Base-by-base conservation (phyloP, 306 rosid genomes). In the Cicer pinnatifidum region DNA sequence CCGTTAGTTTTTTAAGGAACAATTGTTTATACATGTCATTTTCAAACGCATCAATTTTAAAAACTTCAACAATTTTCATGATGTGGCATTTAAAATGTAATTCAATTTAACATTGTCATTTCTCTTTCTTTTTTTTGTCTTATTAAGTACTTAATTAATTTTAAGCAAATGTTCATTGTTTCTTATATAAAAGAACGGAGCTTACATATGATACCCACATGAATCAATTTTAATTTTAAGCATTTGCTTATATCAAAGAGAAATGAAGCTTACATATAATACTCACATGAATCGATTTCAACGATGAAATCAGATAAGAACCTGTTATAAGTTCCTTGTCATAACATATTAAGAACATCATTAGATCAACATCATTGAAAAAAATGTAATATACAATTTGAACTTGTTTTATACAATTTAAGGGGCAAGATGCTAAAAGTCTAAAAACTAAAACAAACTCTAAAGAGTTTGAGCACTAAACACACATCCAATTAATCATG, bases 361-460 rank as follows among this genome's bases (percentile, higher is more conserved):
- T 40, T 6, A 41, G 13, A 40, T 60, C 45, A 48, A 6, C 37
- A 72, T 41, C 40, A 77, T 53, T 43, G 69, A 51, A 78, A 69
- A 74, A 69, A 78, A 75, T 72, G 60, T 66, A 78, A 72, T 10
- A 28, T 40, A 67, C 56, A 73, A 40, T 60, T 38, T 51, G 64
- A 61, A 48, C 61, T 75, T 47, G 50, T 6, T 71, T 58, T 78
- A 48, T 74, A 81, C 82, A 78, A 56, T 51, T 76, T 16, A 56
- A 1, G 47, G 43, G 60, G 54, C 6, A 15, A 40, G 35, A 9
- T 4, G 35, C 35, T 3, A 28, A 5, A 5, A 6, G 38, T 44
- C 59, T 28, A 35, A 45, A 70, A 46, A 65, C 67, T 28, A 52
- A 52, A 58, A 15, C 60, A 17, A 65, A 44, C 67, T 37, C 16